These are phyloP conservation scores for Raffaelea ambrosiae DNA, from an alignment of 2,329 filamentous ascomycete species.

Conservation along the genomic window DNA sequence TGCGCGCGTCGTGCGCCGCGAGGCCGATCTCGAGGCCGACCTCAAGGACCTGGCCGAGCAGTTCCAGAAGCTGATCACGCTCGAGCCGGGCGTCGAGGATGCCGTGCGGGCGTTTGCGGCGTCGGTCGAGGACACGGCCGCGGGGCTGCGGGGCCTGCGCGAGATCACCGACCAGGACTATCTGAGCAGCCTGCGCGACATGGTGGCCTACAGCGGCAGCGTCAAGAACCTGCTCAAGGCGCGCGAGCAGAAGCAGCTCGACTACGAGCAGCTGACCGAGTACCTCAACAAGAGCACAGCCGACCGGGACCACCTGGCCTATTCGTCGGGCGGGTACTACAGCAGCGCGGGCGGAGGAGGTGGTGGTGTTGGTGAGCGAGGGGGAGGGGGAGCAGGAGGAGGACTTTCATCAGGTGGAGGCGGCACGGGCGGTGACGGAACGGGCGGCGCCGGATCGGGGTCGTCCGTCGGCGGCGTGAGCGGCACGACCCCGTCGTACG, in stretches of 20 bases:
- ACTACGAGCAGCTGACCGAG: slow-evolving; percentile 92
- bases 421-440: not conserved
- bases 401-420: not conserved
- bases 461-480: slow-evolving; percentile 26
- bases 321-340: slow-evolving; percentile 41
- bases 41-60: slow-evolving; percentile 85
- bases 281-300: slow-evolving; percentile 86
- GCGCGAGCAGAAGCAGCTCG: slow-evolving; percentile 93
- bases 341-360: slow-evolving; percentile 17
- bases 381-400: not conserved
- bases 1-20: slow-evolving; percentile 76
- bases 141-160: slow-evolving; percentile 70
- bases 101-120: slow-evolving; percentile 80
- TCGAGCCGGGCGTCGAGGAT: slow-evolving; percentile 80
- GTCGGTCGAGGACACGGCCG: slow-evolving; percentile 74
- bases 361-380: slow-evolving; percentile 10
- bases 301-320: slow-evolving; percentile 70
- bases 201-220: slow-evolving; percentile 88
- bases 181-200: slow-evolving; percentile 82
- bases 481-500: slow-evolving; percentile 6
- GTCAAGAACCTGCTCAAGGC: slow-evolving; percentile 84
- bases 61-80: slow-evolving; percentile 83
- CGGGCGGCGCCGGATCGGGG: not conserved
- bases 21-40: slow-evolving; percentile 80
- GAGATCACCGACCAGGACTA: slow-evolving; percentile 96